phyloP scores from a whole-genome alignment of 2,329 filamentous ascomycete genomes.

The Lachnellula suecica region DNA sequence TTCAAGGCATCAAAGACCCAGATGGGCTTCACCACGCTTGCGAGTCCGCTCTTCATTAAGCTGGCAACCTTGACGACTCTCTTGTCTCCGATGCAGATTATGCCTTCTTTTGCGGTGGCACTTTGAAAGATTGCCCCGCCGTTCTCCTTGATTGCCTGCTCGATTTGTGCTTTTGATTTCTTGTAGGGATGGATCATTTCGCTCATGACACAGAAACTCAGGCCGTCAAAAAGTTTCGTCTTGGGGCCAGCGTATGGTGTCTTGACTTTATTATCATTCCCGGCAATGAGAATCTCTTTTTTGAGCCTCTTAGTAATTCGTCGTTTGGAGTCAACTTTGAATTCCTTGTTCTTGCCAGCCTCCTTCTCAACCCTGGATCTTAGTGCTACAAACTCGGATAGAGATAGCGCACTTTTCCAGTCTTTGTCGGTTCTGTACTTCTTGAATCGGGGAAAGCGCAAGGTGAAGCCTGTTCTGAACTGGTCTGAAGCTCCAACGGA shows the following conservation, averaged over 20 bases:
- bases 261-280: constrained; percentile 55
- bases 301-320: constrained; percentile 63
- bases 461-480: constrained; percentile 73
- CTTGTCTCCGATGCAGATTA: constrained; percentile 78
- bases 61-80: constrained; percentile 80
- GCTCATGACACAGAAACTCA: constrained; percentile 82
- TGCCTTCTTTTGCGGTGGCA: constrained; percentile 58
- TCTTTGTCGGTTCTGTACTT: constrained; percentile 76
- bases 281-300: constrained; percentile 69
- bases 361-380: constrained; percentile 70
- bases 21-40: constrained; percentile 72
- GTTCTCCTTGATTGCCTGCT: constrained; percentile 77
- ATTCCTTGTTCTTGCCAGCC: constrained; percentile 64
- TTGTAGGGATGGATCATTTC: constrained; percentile 70
- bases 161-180: constrained; percentile 75
- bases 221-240: constrained; percentile 68
- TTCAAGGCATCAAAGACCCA: constrained; percentile 76
- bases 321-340: constrained; percentile 71
- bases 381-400: constrained; percentile 74
- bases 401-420: constrained; percentile 78
- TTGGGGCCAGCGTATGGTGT: constrained; percentile 55
- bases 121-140: constrained; percentile 80
- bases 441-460: constrained; percentile 91
- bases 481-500: constrained; percentile 72
- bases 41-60: constrained; percentile 68